A percentile compares a stretch with the other conserved stretches of the same genome.
Evolutionary conservation across 2,329 filamentous ascomycete species (phyloP).

Genomic region (Pseudonectria foliicola): DNA sequence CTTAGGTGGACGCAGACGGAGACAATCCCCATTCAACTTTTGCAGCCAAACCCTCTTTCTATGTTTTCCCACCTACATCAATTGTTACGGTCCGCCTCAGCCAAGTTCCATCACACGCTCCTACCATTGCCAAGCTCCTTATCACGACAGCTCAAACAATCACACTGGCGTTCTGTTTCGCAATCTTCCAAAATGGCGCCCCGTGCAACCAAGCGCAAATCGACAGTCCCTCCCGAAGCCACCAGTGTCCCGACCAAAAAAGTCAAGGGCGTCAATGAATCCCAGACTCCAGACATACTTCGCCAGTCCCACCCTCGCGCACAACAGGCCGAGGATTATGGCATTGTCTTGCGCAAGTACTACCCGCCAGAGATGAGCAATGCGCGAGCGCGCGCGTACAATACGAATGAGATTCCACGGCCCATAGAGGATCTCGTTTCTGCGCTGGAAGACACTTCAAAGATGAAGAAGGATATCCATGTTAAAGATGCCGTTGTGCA

Average conservation of each 20-base stretch:
- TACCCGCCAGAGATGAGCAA: slow-evolving; percentile 87
- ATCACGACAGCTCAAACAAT: neutral
- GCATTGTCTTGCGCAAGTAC: slow-evolving; percentile 64
- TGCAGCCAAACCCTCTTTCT: neutral
- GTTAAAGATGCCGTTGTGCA: slow-evolving; percentile 64
- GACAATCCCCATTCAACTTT: neutral
- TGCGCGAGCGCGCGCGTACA: slow-evolving; percentile 67
- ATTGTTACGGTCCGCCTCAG: no score
- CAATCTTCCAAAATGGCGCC: slow-evolving; percentile 22
- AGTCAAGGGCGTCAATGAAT: slow-evolving; percentile 22
- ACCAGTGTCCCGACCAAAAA: slow-evolving; percentile 25
- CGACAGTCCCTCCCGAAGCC: slow-evolving; percentile 10
- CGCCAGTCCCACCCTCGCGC: slow-evolving; percentile 40
- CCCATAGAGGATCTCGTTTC: slow-evolving; percentile 63
- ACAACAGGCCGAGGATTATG: slow-evolving; percentile 43
- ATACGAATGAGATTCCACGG: slow-evolving; percentile 57
- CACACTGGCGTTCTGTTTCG: neutral
- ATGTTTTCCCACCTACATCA: no score
- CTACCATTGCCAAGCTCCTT: neutral
- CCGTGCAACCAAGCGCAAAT: slow-evolving; percentile 23
- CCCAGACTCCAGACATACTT: slow-evolving; percentile 24
- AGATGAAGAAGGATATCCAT: slow-evolving; percentile 42
- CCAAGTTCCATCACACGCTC: neutral
- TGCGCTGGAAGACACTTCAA: slow-evolving; percentile 54
- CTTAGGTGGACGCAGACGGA: no score